Evolutionary conservation across 768 basidiomycete genomes (phyloP), one percentile per base, ranked within the genome.

Genomic region (Xanthoconium stramineum): DNA sequence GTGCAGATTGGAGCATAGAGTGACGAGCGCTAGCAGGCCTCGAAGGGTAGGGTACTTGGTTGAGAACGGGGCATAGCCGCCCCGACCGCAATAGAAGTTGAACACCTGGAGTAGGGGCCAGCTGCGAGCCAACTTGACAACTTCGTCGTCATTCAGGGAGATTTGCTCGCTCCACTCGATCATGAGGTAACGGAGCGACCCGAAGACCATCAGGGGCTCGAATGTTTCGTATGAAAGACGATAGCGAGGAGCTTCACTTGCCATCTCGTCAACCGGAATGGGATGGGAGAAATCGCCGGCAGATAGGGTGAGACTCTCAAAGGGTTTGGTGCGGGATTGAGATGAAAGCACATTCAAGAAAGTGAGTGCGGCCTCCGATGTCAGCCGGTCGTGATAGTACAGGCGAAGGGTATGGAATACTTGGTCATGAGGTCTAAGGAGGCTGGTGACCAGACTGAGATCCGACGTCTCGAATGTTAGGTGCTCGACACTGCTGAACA

Each of bases 141-240:
- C 14, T 24, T 59, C 53, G 10, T 46, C 30, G 6, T 60, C 57
- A 3, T 60, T 47, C 46, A 65, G 39, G 7, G 53, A 56, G 10
- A 62, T 14, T 19, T 58, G 63, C 11, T 61, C 54, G 35, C 49
- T 47, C 59, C 59, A 61, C 12, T 39, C 33, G 37, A 64, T 50
- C 14, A 3, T 8, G 15, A 65, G 49, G 14, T 5, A 15, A 32
- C 49, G 50, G 20, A 64, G 57, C 12, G 38, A 56, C 4, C 39
- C 3, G 3, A 54, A 28, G 29, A 11, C 36, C 45, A 19, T 33
- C 30, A 65, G 55, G 10, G 57, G 57, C 24, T 46, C 28, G 6
- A 59, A 33, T 3, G 44, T 47, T 28, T 42, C 14, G 30, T 50
- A 62, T 10, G 64, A 55, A 13, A 65, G 50, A n/a, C 37, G 29